Evolutionary conservation across 768 basidiomycete species (phyloP).

Genomic region (Leccinum incarnatum): DNA sequence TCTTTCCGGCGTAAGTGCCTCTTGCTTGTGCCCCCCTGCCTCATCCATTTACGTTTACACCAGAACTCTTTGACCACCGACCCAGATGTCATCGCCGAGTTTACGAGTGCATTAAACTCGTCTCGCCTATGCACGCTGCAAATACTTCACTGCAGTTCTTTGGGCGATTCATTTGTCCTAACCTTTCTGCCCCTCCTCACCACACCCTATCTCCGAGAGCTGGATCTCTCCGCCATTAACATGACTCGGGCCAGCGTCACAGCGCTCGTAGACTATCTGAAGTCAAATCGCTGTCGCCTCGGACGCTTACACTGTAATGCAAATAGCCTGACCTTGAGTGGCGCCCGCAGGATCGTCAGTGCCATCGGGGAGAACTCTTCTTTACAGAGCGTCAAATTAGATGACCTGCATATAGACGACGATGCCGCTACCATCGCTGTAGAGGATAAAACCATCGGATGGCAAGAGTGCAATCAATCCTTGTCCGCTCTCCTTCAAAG

Average conservation of each 20-base stretch:
- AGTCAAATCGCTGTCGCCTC: slow-evolving; percentile 49
- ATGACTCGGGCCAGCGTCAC: slow-evolving; percentile 43
- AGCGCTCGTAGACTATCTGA: slow-evolving; percentile 46
- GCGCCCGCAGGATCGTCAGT: slow-evolving; percentile 43
- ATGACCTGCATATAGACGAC: slow-evolving; percentile 39
- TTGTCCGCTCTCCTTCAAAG: slow-evolving; percentile 38
- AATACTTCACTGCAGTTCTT: slow-evolving; percentile 45
- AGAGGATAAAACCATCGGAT: slow-evolving; percentile 24
- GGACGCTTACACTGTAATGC: slow-evolving; percentile 52
- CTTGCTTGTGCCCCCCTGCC: not conserved
- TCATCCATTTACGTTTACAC: slow-evolving; percentile 16
- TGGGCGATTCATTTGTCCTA: slow-evolving; percentile 51
- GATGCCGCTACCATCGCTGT: slow-evolving; percentile 24
- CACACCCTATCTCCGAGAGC: slow-evolving; percentile 47
- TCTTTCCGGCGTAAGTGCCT: slow-evolving; percentile 52
- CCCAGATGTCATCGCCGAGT: slow-evolving; percentile 33
- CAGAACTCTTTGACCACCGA: slow-evolving; percentile 44
- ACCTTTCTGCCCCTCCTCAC: slow-evolving; percentile 50
- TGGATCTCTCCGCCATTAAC: slow-evolving; percentile 53
- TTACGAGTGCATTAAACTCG: slow-evolving; percentile 51
- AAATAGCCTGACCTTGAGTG: slow-evolving; percentile 49
- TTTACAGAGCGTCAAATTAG: slow-evolving; percentile 48
- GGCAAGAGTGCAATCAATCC: slow-evolving; percentile 32
- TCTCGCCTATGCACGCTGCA: slow-evolving; percentile 52
- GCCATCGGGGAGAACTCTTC: slow-evolving; percentile 49